Evolutionary conservation across 495 filamentous ascomycete species (phyloP), one percentile per base, ranked within the genome.

Genomic region (Penicillium daleae): DNA sequence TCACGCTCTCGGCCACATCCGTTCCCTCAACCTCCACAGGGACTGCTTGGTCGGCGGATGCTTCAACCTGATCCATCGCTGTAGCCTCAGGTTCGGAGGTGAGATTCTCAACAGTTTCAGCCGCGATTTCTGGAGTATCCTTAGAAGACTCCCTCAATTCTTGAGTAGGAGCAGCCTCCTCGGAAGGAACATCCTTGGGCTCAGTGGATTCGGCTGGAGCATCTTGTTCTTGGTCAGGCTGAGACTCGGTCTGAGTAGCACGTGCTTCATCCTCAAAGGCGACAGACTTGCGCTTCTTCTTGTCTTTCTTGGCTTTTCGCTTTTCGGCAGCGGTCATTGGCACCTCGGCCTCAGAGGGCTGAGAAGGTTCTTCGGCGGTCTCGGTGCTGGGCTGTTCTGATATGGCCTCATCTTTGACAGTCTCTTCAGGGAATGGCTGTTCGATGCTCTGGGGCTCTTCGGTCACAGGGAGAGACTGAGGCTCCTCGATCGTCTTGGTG

Each of bases 301-400:
- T 78, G 40, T 76, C 75, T 60, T 78, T 77, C 53, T 74, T 74
- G 33, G 71, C 71, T 37, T 73, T 71, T 55, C 70, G 72, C 62
- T 73, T 73, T n/a, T 69, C 49, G 56, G 66, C 50, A 42, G 61
- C 6, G 21, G 32, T 53, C 37, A 60, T 40, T 50, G 59, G 33
- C 9, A 60, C 24, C 19, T 75, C 68, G 0, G 67, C n/a, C 17
- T 59, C 65, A 17, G 35, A 21, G 40, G 57, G 31, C 31, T 64
- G 61, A 29, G 44, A 44, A 12, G 56, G 33, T 8, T 15, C 7
- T 46, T 65, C 66, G 32, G 33, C n/a, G 8, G 32, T 19, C 24
- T 61, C 58, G 9, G 10, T 44, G 27, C 8, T 33, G 13, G 52
- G 42, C 15, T 48, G 33, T 5, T 57, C 46, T 15, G 31, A 24